phyloP scores from a whole-genome alignment of 78 protist genomes.

The Monosiga brevicollis region DNA sequence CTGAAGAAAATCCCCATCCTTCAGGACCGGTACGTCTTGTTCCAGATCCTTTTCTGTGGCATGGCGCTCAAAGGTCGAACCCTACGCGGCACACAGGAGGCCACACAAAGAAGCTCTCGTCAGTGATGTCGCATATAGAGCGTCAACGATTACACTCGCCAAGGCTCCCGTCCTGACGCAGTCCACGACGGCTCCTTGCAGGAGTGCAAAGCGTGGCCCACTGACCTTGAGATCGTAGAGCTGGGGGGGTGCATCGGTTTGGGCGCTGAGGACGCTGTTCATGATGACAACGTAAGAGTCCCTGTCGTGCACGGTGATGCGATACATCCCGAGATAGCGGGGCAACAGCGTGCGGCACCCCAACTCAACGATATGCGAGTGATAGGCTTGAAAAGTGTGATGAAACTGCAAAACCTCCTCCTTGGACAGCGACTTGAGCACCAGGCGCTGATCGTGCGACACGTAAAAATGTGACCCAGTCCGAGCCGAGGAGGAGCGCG shows the following conservation, averaged over 20 bases:
- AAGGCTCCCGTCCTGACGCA: too few relatives aligned
- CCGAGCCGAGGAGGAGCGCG: too few relatives aligned
- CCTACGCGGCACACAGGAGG: too few relatives aligned
- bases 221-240: background rate
- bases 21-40: too few relatives aligned
- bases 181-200: too few relatives aligned
- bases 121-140: too few relatives aligned
- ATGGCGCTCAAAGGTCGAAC: too few relatives aligned
- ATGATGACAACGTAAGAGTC: background rate
- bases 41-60: too few relatives aligned
- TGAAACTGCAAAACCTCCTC: background rate
- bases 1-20: too few relatives aligned
- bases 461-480: background rate
- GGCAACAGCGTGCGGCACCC: background rate
- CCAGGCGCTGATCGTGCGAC: background rate
- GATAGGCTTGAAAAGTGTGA: background rate
- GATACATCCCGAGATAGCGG: background rate
- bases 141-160: too few relatives aligned
- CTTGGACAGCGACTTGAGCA: background rate
- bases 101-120: too few relatives aligned
- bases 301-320: background rate
- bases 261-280: background rate
- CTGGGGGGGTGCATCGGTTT: background rate
- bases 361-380: background rate
- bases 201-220: too few relatives aligned